Evolutionary conservation across 2,329 filamentous ascomycete genomes (phyloP).

Genomic region (Nothopassalora personata): DNA sequence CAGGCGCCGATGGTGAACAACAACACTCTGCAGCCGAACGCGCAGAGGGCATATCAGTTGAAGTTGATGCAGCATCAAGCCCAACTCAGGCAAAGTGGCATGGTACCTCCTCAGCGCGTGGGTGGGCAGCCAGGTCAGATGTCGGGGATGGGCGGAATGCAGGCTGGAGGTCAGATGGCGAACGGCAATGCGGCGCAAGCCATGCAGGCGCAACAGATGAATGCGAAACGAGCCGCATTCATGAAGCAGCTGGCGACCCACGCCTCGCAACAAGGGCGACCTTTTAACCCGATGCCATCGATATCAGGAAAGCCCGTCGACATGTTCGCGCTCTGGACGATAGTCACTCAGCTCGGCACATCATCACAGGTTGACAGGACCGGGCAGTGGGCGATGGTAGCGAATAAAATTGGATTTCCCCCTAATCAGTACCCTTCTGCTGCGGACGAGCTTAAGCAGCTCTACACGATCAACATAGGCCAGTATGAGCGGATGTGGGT

Average conservation of each 20-base stretch:
- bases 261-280: constrained; percentile 67
- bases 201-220: constrained; percentile 20
- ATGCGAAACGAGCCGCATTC: constrained; percentile 29
- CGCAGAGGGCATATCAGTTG: constrained; percentile 80
- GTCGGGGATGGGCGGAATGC: constrained; percentile 20
- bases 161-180: constrained; percentile 18
- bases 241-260: constrained; percentile 72
- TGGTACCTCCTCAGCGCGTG: constrained; percentile 25
- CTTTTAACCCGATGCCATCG: constrained; percentile 67
- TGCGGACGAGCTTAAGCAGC: constrained; percentile 60
- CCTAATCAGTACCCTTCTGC: constrained; percentile 53
- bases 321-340: constrained; percentile 70
- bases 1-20: constrained; percentile 39
- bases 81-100: constrained; percentile 47
- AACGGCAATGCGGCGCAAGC: constrained; percentile 20
- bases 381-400: constrained; percentile 70
- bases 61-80: constrained; percentile 73
- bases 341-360: constrained; percentile 70
- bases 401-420: constrained; percentile 45
- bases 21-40: constrained; percentile 48
- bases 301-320: constrained; percentile 70
- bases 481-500: constrained; percentile 70
- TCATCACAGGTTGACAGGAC: constrained; percentile 65
- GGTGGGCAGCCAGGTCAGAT: constrained; percentile 26
- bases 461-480: constrained; percentile 70